Evolutionary conservation across 31 red algal species (phyloP), one percentile per base, ranked within the genome.

Genomic region (Odonthalia washingtoniensis): DNA sequence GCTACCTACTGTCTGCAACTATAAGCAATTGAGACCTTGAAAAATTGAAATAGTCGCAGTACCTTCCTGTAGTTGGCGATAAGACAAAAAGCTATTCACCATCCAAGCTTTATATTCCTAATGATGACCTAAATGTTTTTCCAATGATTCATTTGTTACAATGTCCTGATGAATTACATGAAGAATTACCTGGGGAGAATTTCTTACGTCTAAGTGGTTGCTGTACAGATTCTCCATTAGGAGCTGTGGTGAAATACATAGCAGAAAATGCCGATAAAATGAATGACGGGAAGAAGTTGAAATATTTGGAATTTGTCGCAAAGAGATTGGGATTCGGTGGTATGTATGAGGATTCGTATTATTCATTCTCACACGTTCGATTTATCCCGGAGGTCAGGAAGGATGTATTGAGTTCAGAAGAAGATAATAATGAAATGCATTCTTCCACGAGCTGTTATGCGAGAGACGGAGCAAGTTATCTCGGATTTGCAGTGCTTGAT

Each of bases 71-170:
- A 42, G 75, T 74, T 40, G 63, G 72, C 17, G 89, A 91, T 52
- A 80, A 85, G 52, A 80, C 81, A 37, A 41, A 80, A 79, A 85
- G 82, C 39, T 90, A 83, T 88, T 77, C 87, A 17, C 92, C 92
- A 6, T 72, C 64, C 24, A 82, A 95, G 60, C 83, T 95, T 14
- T n/a, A n/a, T n/a, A n/a, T n/a, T n/a, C n/a, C n/a, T n/a, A n/a
- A n/a, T n/a, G n/a, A n/a, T n/a, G n/a, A 81, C 17, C 43, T 95
- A n/a, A 52, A 26, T 9, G 76, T 43, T 1, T 82, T 95, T 66
- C 82, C 82, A 32, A 84, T 81, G 68, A n/a, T n/a, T n/a, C n/a
- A n/a, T n/a, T 35, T 90, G 27, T 64, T 95, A 31, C 78, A 85
- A 40, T 95, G 92, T 86, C 80, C 88, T 5, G 53, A 80, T 61